Evolutionary conservation across 148 eudicot species (phyloP), one percentile per base, ranked within the genome.

Genomic region (Mesembryanthemum crystallinum): DNA sequence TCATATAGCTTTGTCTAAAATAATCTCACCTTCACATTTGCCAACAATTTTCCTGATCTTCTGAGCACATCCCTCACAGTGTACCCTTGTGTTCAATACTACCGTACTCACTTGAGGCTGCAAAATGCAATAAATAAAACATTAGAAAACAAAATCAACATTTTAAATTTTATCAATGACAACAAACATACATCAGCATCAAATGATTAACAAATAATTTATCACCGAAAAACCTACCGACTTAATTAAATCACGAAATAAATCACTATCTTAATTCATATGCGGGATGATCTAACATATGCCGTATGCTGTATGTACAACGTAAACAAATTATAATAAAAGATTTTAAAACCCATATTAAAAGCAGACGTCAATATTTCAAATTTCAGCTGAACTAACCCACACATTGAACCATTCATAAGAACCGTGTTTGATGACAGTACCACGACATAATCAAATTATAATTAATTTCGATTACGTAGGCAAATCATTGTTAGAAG

Each of bases 31-130:
- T 73, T 84, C 75, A 57, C 73, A 73, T 65, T 82, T 88, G 66
- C 72, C 49, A 57, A 86, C 75, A 62, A 74, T 77, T 61, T 79
- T 80, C 79, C 71, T 88, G 71, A 88, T 88, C 78, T 85, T 87
- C 11, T 75, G 82, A 30, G 73, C 82, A 72, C 90, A 87, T 33
- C 88, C 88, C 11, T 83, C 90, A 67, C 90, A 87, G n/a, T 85
- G 88, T 30, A 85, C 61, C 13, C 54, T 73, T 29, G 84, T 85
- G 83, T 83, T 83, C 67, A 87, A 71, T 62, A 81, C 76, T 61
- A 78, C 87, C 7, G 87, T 87, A 54, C 85, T 81, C 52, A 66
- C 76, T 7, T 51, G 67, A 74, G 84, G 78, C 90, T 87, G 79
- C 43, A 76, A 13, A 66, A 61, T 14, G 13, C 3, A 18, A 77